Percentiles rank a stretch among this genome's conserved stretches.
Evolutionary conservation across 768 basidiomycete species (phyloP).

Genomic region (Tephrocybe sp.): DNA sequence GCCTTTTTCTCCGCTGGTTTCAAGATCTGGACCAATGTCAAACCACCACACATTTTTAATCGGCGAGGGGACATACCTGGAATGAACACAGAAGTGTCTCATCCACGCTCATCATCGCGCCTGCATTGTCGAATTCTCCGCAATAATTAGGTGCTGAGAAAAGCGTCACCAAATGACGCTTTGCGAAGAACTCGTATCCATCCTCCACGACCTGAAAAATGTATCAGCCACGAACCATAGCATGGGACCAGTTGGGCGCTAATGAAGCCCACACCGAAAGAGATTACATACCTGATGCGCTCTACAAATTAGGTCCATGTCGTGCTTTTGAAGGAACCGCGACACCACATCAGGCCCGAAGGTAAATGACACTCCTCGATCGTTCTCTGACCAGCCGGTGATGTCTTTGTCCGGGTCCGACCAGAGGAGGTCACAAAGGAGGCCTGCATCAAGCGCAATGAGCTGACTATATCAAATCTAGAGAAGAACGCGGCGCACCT

Average conservation of each 20-base stretch:
- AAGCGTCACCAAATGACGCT: slow-evolving; percentile 93
- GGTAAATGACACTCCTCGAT: slow-evolving; percentile 97
- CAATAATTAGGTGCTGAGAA: slow-evolving; percentile 97
- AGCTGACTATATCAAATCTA: not conserved
- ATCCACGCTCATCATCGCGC: slow-evolving; percentile 99
- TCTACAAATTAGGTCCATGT: slow-evolving; percentile 98
- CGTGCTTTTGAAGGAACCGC: slow-evolving; percentile 98
- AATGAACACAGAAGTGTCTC: slow-evolving; percentile 97
- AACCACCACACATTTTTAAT: not conserved
- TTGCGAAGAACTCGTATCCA: slow-evolving; percentile 98
- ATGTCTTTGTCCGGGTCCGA: slow-evolving; percentile 99
- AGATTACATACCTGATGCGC: slow-evolving; percentile 83
- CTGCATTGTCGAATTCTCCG: slow-evolving; percentile 98
- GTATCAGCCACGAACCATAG: not conserved
- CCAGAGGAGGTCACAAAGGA: slow-evolving; percentile 96
- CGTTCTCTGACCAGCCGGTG: slow-evolving; percentile 99
- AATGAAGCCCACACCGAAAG: not conserved
- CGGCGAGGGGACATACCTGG: slow-evolving; percentile 59
- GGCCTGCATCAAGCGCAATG: slow-evolving; percentile 46
- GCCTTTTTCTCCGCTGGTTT: slow-evolving; percentile 99
- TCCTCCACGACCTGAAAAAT: slow-evolving; percentile 87
- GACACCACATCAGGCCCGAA: slow-evolving; percentile 98
- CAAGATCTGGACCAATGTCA: slow-evolving; percentile 64
- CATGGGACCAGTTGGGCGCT: not conserved
- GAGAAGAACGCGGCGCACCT: slow-evolving; percentile 47